These are phyloP conservation scores for Mortierella sp. DNA, from an alignment of 371 early-diverging fungal genomes.

Conservation along the genomic window DNA sequence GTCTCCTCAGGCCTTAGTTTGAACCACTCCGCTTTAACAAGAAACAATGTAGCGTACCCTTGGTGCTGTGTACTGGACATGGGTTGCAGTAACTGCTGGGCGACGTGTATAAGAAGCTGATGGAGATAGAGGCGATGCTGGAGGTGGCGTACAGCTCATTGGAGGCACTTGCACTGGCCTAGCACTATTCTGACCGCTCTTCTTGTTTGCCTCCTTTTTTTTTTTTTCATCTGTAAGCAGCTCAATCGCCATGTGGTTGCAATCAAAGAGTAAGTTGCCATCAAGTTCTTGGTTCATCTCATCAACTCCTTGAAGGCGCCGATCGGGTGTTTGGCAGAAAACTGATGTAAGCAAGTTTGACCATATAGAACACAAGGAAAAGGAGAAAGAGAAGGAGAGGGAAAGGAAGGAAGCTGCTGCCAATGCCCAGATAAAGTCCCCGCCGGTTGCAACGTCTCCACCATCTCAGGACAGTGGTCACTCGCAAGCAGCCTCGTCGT, in stretches of 20 bases:
- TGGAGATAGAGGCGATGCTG: no score
- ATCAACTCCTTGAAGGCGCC: background rate
- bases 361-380: constrained; percentile 38
- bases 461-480: constrained; percentile 26
- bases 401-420: constrained; percentile 44
- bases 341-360: background rate
- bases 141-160: background rate
- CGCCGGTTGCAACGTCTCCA: constrained; percentile 19
- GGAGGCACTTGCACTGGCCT: no score
- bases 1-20: no score
- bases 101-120: no score
- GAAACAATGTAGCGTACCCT: no score
- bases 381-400: constrained; percentile 41
- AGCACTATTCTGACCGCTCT: no score
- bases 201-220: background rate
- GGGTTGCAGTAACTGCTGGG: no score
- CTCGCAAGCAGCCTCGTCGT: constrained; percentile 23
- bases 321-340: background rate
- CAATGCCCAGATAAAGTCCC: constrained; percentile 25
- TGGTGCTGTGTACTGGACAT: no score
- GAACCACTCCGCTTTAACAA: no score
- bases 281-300: background rate
- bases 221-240: background rate
- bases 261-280: constrained; percentile 44
- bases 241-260: constrained; percentile 43